Base-by-base conservation (phyloP, 306 rosid genomes). In the Delonix regia region DNA sequence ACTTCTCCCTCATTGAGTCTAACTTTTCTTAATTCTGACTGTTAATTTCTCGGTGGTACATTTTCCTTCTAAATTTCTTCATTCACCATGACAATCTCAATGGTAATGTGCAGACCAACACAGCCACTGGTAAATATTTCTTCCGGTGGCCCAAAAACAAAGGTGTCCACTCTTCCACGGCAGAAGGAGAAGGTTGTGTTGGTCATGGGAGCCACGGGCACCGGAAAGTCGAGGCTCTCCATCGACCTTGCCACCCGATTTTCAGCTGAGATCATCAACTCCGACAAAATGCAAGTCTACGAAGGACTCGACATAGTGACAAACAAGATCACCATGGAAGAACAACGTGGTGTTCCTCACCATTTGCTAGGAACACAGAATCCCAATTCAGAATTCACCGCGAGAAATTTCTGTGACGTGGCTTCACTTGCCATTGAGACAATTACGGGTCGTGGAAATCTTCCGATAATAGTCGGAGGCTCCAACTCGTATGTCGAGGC, bases 391-490 rank as follows among this genome's bases (percentile, higher is more conserved):
- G 92, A 92, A 61, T 92, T 90, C 69, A 81, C 87, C 0, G 89
- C 85, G 0, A 49, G 67, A 0, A 71, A 87, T 44, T 92, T 92
- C 78, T 80, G 86, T 4, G 75, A 87, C 64, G 30, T 12, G 78
- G 82, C 96, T 2, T 81, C 71, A 14, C 7, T 6, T 0, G 73
- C 92, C 38, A 63, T 87, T 6, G 88, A 87, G 6, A 75, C 85
- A 0, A 87, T 92, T 44, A 19, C 74, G 10, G 27, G 48, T 5
- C 86, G 82, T 0, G 80, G 75, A 1, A 67, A 85, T 18, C 83
- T 90, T 21, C 97, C 97, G 9, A 83, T 92, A 74, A 83, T 92
- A 18, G 96, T 86, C 0, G 97, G 96, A 18, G 97, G 97, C 3
- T 92, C 96, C 2, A 92, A 90, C 59, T 88, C 95, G 0, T 92